Base-by-base conservation (phyloP, 139 green algal species). In the Penium margaritaceum region DNA sequence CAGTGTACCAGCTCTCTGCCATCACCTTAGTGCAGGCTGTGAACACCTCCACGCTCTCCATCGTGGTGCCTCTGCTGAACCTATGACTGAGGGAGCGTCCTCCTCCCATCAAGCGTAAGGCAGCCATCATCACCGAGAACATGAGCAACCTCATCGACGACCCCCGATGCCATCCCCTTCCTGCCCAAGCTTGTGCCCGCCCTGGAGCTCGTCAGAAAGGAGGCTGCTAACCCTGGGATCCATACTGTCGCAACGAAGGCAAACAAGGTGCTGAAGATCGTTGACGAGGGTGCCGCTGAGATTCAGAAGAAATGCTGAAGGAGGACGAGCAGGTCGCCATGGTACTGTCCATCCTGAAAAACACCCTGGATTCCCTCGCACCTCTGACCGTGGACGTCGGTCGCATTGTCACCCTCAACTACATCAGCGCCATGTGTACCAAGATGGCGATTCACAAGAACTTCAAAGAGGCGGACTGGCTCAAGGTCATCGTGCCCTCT, bases 61-160 rank as follows among this genome's bases (percentile, higher is more conserved):
- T 96, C 75, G 89, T 96, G 79, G 87, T 91, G 74, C 91, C 91
- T 30, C 85, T 96, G 75, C 86, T 96, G 60, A 61, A 90, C 46
- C 87, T 89, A 39, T 90, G 91, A 32, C 85, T 96, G 67, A 84
- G 82, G 47, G 88, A 95, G 86, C 89, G 90, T 67, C 68, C 81
- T 44, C 93, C 88, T 17, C 85, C 90, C 79, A 92, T 95, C 81
- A 92, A 93, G 88, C 87, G 91, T 75, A 93, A 96, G 84, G 75
- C 89, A 7, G 78, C 77, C 35, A 63, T 94, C 64, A 94, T 95
- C 70, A 88, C 91, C 66, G 87, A 94, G 78, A 95, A 96, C 88
- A 96, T 97, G 91, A 79, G 85, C 71, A 95, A 97, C 83, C 65
- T 89, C 21, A 70, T 96, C 46, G 89, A 95, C 63, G 89, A 93